Evolutionary conservation across 2,329 filamentous ascomycete species (phyloP).

Genomic region (Phyllosticta citriasiana): DNA sequence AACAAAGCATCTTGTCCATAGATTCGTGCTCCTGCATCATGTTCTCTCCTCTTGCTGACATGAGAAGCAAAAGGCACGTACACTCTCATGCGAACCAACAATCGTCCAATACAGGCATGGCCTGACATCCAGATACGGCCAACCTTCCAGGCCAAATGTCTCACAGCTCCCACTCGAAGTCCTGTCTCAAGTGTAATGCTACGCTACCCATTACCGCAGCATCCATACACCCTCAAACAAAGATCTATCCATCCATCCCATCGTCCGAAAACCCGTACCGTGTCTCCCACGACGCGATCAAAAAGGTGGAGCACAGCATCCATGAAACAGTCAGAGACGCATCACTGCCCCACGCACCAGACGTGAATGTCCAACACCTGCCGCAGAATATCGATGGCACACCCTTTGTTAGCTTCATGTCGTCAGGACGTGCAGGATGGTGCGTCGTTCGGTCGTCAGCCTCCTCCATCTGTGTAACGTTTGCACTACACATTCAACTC

Average conservation of each 20-base stretch:
- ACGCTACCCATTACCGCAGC: not conserved
- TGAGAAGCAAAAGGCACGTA: not conserved
- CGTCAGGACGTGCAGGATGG: not conserved
- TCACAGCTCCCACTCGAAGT: not conserved
- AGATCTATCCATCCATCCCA: not conserved
- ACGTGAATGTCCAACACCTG: not conserved
- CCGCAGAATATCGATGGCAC: not conserved
- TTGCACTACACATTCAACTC: not conserved
- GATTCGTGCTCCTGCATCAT: not conserved
- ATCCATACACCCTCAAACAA: not conserved
- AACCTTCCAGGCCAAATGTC: not conserved
- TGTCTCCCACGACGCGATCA: not conserved
- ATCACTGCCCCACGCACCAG: not conserved
- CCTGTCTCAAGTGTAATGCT: not conserved
- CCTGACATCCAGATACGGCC: not conserved
- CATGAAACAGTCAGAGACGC: not conserved
- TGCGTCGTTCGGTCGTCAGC: not conserved
- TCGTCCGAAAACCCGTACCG: not conserved
- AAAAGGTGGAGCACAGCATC: not conserved
- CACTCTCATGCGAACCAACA: not conserved
- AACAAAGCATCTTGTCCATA: not conserved
- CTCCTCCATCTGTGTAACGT: not conserved
- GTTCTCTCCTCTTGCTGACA: not conserved
- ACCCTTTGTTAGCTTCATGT: not conserved
- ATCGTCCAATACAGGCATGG: not conserved